Evolutionary conservation across 1,284 basidiomycete species (phyloP), one percentile per base, ranked within the genome.

Genomic region (Neotropicomus parvogracilis): DNA sequence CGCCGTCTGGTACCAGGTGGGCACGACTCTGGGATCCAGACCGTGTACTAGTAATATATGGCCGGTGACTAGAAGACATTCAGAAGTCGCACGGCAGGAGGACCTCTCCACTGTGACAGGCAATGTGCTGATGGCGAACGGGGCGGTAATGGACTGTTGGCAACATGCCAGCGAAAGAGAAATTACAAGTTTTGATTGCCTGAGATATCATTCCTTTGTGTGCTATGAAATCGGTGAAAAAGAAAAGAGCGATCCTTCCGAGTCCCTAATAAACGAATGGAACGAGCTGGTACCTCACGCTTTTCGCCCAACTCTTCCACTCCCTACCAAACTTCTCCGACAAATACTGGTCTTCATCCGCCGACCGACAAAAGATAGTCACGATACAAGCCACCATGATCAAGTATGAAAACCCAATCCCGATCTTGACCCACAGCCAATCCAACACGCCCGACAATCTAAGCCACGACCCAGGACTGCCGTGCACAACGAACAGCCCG

Each of bases 221-320:
- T 26, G n/a, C 36, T 16, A 39, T 7, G 16, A 28, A 16, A 10
- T 3, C 10, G 7, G 21, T 26, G 6, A 3, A 7, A 32, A 32
- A 32, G 5, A 32, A 32, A n/a, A 20, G n/a, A 26, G 4, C 7
- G 21, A 40, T 31, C 28, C 26, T 11, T 16, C 0, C n/a, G n/a
- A n/a, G n/a, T n/a, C n/a, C 34, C 27, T 44, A 59, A 11, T 49
- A 60, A 26, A 58, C 17, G 8, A 52, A 49, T 3, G 57, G 57
- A 2, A 59, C 26, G 1, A 59, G 40, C 13, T 31, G 43, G 16
- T 52, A 58, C 19, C 16, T 48, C 5, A 60, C 58, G 20, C 44
- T 39, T 26, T 27, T 21, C 19, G 51, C 53, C 56, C 58, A 60
- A 6, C 7, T 14, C 16, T 50, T 41, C 55, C 58, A 59, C 31